Evolutionary conservation across 164 flowering plant species (phyloP).

Genomic region (Piper betle): DNA sequence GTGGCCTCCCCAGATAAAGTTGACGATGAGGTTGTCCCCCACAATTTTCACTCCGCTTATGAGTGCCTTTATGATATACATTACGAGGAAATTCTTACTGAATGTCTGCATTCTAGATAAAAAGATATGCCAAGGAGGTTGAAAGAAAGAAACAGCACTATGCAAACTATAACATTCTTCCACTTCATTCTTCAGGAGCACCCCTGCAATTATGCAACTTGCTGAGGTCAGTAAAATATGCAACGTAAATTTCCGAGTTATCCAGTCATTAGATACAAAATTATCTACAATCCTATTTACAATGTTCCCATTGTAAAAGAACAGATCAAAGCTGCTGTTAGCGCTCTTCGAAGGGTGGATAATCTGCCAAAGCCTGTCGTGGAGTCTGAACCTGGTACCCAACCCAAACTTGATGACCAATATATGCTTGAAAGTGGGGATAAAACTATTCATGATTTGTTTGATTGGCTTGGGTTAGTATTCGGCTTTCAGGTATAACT

Average conservation of each 20-base stretch:
- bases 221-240: conserved; percentile 56
- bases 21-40: conserved; percentile 44
- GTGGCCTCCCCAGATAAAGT: conserved; percentile 47
- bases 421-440: conserved; percentile 25
- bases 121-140: conserved; percentile 58
- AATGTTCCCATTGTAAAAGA: background rate
- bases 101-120: conserved; percentile 32
- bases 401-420: conserved; percentile 7
- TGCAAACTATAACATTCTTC: conserved; percentile 81
- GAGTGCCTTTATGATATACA: background rate
- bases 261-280: background rate
- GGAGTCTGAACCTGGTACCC: conserved; percentile 12
- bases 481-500: conserved; percentile 91
- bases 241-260: background rate
- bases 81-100: background rate
- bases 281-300: background rate
- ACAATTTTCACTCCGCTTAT: background rate
- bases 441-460: conserved; percentile 52
- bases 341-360: conserved; percentile 51
- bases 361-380: conserved; percentile 47
- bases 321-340: conserved; percentile 80
- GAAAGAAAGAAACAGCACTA: conserved; percentile 52
- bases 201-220: conserved; percentile 84
- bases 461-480: conserved; percentile 77
- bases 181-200: conserved; percentile 55